Evolutionary conservation across 345 rosid species (phyloP).

Genomic region (Citrus sinensis): DNA sequence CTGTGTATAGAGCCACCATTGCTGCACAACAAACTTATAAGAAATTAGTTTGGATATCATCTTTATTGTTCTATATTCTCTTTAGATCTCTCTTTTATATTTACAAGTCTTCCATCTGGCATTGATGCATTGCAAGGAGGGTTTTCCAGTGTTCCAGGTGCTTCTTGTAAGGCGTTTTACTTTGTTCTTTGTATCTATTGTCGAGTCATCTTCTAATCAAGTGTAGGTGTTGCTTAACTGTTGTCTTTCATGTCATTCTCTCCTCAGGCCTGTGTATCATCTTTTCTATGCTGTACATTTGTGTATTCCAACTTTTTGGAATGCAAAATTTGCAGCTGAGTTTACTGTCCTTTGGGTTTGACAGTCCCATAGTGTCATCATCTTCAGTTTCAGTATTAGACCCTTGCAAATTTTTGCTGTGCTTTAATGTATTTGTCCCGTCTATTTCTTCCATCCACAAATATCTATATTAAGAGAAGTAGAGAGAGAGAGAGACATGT

Average conservation of each 20-base stretch:
- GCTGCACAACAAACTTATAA: background rate
- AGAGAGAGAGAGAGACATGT: background rate
- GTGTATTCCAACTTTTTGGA: background rate
- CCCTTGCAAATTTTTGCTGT: background rate
- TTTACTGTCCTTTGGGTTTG: background rate
- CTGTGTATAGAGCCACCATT: background rate
- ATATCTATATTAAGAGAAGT: background rate
- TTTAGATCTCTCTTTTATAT: background rate
- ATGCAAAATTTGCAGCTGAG: background rate
- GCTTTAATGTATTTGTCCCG: background rate
- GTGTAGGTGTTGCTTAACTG: background rate
- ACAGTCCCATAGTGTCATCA: background rate
- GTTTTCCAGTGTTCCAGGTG: background rate
- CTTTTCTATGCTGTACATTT: background rate
- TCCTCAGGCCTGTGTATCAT: background rate
- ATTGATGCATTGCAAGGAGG: background rate
- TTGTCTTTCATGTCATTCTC: background rate
- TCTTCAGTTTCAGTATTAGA: background rate
- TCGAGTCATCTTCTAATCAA: background rate
- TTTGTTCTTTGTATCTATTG: background rate
- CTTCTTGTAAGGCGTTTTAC: background rate
- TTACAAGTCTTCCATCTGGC: background rate
- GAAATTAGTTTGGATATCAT: background rate
- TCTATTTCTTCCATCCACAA: background rate
- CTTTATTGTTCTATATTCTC: background rate